These are phyloP conservation scores for Chalara sp. DNA, from an alignment of 2,329 filamentous ascomycete species.

Conservation along the genomic window DNA sequence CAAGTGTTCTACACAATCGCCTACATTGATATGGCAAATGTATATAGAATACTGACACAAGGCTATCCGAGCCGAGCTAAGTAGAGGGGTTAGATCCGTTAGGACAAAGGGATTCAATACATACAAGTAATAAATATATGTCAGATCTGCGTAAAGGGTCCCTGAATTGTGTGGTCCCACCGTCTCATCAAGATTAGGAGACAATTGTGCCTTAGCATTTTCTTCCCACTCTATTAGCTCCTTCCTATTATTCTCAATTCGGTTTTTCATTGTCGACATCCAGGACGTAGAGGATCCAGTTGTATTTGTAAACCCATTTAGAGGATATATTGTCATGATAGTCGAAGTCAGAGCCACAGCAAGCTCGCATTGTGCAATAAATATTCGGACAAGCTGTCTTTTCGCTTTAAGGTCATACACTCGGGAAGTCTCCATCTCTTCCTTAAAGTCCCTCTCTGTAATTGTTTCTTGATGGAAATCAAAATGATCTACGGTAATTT, in stretches of 20 bases:
- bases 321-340: slow-evolving; percentile 5
- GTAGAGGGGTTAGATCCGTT: background rate
- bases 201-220: background rate
- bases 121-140: background rate
- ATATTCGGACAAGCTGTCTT: slow-evolving; percentile 25
- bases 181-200: background rate
- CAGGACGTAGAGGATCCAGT: slow-evolving; percentile 16
- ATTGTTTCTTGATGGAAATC: slow-evolving; percentile 35
- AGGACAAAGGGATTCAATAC: background rate
- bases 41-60: background rate
- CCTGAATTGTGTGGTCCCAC: background rate
- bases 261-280: background rate
- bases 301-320: slow-evolving; percentile 16
- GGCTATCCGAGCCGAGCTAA: background rate
- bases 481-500: slow-evolving; percentile 41
- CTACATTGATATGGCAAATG: background rate
- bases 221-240: background rate
- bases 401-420: slow-evolving; percentile 42
- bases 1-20: background rate
- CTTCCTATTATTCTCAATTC: background rate
- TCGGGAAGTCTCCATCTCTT: slow-evolving; percentile 37
- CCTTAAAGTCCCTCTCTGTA: slow-evolving; percentile 36
- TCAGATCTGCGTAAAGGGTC: background rate
- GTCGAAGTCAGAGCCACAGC: slow-evolving; percentile 7
- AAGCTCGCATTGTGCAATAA: slow-evolving; percentile 6